These are phyloP conservation scores for Xylariales sp. DNA, from an alignment of 2,329 filamentous ascomycete species.

Conservation along the genomic window DNA sequence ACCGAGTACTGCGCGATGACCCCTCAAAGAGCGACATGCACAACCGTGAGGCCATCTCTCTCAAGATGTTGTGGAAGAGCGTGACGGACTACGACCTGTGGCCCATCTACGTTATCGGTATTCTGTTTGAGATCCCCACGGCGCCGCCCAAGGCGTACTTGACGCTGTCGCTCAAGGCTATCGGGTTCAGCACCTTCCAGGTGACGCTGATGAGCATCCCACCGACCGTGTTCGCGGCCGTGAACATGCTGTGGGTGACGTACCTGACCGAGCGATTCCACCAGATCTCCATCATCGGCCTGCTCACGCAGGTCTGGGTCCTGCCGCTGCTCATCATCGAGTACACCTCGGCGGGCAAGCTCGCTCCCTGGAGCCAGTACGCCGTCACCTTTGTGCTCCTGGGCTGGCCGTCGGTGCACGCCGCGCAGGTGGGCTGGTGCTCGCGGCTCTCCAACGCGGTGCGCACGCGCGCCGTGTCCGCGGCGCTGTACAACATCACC, in stretches of 20 bases:
- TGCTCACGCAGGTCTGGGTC: slow-evolving; percentile 28
- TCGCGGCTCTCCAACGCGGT: slow-evolving; percentile 32
- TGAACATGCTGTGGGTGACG: slow-evolving; percentile 18
- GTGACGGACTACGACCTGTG: slow-evolving; percentile 58
- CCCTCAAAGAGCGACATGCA: slow-evolving; percentile 61
- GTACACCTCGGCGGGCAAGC: slow-evolving; percentile 1
- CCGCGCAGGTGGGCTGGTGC: slow-evolving; percentile 33
- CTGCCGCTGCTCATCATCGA: slow-evolving; percentile 25
- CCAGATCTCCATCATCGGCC: slow-evolving; percentile 22
- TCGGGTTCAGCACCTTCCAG: slow-evolving; percentile 43
- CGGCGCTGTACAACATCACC: slow-evolving; percentile 36
- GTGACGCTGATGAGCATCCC: slow-evolving; percentile 17
- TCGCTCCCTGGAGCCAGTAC: slow-evolving; percentile 2
- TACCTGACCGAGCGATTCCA: slow-evolving; percentile 26
- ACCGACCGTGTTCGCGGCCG: background rate
- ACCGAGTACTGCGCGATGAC: slow-evolving; percentile 55
- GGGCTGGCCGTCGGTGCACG: slow-evolving; percentile 17
- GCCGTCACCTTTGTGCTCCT: slow-evolving; percentile 2
- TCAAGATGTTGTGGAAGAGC: slow-evolving; percentile 42
- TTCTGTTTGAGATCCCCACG: slow-evolving; percentile 38
- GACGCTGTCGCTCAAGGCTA: slow-evolving; percentile 40
- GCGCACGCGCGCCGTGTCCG: slow-evolving; percentile 31
- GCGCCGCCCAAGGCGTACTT: slow-evolving; percentile 38
- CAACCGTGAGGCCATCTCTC: slow-evolving; percentile 47
- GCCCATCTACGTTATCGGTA: slow-evolving; percentile 50